These are phyloP conservation scores for Trichoderma sp. DNA, from an alignment of 2,329 filamentous ascomycete genomes.

Conservation along the genomic window DNA sequence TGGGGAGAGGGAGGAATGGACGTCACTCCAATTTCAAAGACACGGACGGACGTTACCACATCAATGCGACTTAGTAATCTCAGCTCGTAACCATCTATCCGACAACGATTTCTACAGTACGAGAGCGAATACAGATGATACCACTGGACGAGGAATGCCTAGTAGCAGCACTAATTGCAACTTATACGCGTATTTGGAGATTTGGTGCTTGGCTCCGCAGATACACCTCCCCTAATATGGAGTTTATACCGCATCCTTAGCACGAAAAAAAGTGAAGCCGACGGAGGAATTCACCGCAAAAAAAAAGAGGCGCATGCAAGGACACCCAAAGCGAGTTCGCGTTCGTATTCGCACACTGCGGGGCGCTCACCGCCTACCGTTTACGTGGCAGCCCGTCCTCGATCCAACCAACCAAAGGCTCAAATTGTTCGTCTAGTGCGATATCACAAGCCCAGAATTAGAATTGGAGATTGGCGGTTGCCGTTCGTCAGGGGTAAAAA, in stretches of 20 bases:
- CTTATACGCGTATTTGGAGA: not conserved
- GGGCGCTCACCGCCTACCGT: constrained; percentile 22
- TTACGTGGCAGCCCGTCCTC: constrained; percentile 14
- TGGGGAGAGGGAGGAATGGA: not conserved
- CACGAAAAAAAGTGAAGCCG: not conserved
- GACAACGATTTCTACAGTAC: not conserved
- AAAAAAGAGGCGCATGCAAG: constrained; percentile 1
- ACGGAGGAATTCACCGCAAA: not conserved
- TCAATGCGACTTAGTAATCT: not conserved
- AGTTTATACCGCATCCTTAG: not conserved
- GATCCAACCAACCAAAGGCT: constrained; percentile 10
- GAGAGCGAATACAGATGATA: not conserved
- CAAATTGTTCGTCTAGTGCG: constrained; percentile 9
- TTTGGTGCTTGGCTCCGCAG: not conserved
- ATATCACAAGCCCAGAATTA: constrained; percentile 20
- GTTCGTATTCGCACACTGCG: constrained; percentile 37
- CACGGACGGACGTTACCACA: not conserved
- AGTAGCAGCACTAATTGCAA: not conserved
- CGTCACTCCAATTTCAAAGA: not conserved
- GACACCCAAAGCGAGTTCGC: constrained; percentile 19
- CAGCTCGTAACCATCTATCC: not conserved
- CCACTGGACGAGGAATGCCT: not conserved
- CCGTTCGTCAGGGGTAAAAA: constrained; percentile 19
- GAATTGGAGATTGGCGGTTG: constrained; percentile 19
- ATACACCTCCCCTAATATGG: not conserved